These are phyloP conservation scores for Tetrahymena borealis DNA, from an alignment of 73 alveolate species.

Conservation along the genomic window DNA sequence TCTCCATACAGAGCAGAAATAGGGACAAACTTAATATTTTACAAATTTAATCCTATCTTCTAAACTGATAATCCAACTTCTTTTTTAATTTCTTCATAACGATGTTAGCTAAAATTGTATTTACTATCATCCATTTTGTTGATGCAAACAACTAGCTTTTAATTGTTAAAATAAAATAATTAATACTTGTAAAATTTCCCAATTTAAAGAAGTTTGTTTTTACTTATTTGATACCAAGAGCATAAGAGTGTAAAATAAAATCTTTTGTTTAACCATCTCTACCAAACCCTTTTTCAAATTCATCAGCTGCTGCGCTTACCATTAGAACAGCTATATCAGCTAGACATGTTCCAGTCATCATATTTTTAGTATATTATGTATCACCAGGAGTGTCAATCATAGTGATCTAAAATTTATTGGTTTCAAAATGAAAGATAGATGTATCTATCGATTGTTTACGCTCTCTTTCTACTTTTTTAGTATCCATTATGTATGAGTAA, in stretches of 20 bases:
- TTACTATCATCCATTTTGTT: slow-evolving; percentile 90
- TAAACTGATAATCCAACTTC: slow-evolving; percentile 63
- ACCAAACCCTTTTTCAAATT: slow-evolving; percentile 91
- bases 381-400: slow-evolving; percentile 97
- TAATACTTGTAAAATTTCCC: too few species aligned
- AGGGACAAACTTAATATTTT: slow-evolving; percentile 74
- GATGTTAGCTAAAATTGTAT: slow-evolving; percentile 62
- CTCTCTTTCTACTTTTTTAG: slow-evolving; percentile 88
- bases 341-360: slow-evolving; percentile 91
- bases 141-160: slow-evolving; percentile 63
- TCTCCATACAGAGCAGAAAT: slow-evolving; percentile 93
- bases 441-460: slow-evolving; percentile 90
- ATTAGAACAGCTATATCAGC: slow-evolving; percentile 90
- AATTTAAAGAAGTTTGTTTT: too few species aligned
- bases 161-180: too few species aligned
- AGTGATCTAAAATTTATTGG: slow-evolving; percentile 79
- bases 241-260: slow-evolving; percentile 88
- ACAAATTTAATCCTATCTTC: slow-evolving; percentile 76
- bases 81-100: slow-evolving; percentile 84
- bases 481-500: slow-evolving; percentile 93
- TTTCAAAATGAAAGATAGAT: slow-evolving; percentile 77
- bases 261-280: slow-evolving; percentile 89
- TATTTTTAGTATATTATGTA: slow-evolving; percentile 82
- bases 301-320: slow-evolving; percentile 84
- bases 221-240: slow-evolving; percentile 91